Evolutionary conservation across 495 filamentous ascomycete genomes (phyloP), one percentile per base, ranked within the genome.

Genomic region (Penicillium cataractarum): DNA sequence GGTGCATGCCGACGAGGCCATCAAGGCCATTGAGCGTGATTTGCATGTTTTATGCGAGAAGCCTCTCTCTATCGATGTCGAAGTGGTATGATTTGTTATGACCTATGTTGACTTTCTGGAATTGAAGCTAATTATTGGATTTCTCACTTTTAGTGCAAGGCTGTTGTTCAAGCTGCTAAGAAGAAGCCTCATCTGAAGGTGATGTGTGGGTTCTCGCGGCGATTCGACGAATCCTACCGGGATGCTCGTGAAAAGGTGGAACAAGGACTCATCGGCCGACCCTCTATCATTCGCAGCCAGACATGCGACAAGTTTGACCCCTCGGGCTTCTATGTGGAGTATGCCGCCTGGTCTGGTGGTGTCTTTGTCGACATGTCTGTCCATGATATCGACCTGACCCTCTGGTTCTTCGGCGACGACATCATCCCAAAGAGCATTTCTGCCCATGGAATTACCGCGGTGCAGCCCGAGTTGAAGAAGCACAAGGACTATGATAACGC

Each of bases 401-500:
- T 87, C 26, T 86, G 82, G 83, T 86, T 84, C 76, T 84, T 86
- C 68, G 81, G 80, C 12, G 65, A 81, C 44, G 76, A 81, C n/a
- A 64, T 70, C 46, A 71, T 70, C 29, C 76, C 81, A 46, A 86
- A 87, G 68, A 76, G 73, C 60, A 81, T 84, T 17, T 73, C 74
- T 1, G 82, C 82, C 0, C 67, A 80, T 8, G 86, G 87, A n/a
- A 83, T 87, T 65, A 84, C 81, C 1, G 84, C 84, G 7, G 82
- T 88, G 21, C 80, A 87, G 68, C 85, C 86, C 0, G 85, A 82
- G n/a, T 71, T 89, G 22, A 72, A 78, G 58, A 78, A 83, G 67
- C 78, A 86, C 68, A 82, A 81, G 15, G 87, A 89, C 63, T 77
- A 79, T 24, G 87, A 89, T 65, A 89, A 89, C 59, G 86, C 83